Evolutionary conservation across 306 rosid genomes (phyloP), one percentile per base, ranked within the genome.

Genomic region (Prunus campanulata): DNA sequence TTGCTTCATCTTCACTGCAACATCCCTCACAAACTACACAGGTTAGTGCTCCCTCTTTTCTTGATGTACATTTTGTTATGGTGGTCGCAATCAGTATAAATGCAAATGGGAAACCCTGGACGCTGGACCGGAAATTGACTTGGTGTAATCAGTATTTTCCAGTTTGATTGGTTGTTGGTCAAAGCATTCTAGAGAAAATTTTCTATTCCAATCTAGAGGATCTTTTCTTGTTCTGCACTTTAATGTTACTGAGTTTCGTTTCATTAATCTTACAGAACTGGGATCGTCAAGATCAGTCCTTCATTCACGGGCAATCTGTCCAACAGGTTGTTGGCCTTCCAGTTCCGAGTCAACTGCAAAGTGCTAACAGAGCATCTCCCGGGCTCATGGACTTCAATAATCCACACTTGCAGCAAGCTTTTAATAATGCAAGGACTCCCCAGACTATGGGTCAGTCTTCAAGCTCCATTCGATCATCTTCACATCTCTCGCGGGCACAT

Each of bases 351-450:
- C 90, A 75, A 71, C 50, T 42, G 79, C 88, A 78, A 62, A 82
- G 66, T 62, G 52, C 64, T 66, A 39, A 52, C 76, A 79, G 83
- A 66, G 2, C 80, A 76, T 42, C 81, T 49, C 1, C 81, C 11
- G 24, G 79, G 49, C 20, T 83, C 24, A 20, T 15, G 20, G 84
- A 68, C 1, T 83, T 86, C 14, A 83, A 75, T 63, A 92, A 92
- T 82, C 3, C 86, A 32, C 97, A 89, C 83, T 86, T 90, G 62
- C 96, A 85, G 79, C 93, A 85, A 77, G 46, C 83, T 78, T 78
- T 95, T 68, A 84, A 78, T 68, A 84, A 78, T 79, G 15, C 71
- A 46, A 80, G 80, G 78, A 24, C 72, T 11, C 12, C 81, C 66
- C 86, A 71, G 39, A 25, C 85, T 42, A 19, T 22, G 71, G 77